Evolutionary conservation across 345 rosid genomes (phyloP).

Genomic region (Acer negundo): DNA sequence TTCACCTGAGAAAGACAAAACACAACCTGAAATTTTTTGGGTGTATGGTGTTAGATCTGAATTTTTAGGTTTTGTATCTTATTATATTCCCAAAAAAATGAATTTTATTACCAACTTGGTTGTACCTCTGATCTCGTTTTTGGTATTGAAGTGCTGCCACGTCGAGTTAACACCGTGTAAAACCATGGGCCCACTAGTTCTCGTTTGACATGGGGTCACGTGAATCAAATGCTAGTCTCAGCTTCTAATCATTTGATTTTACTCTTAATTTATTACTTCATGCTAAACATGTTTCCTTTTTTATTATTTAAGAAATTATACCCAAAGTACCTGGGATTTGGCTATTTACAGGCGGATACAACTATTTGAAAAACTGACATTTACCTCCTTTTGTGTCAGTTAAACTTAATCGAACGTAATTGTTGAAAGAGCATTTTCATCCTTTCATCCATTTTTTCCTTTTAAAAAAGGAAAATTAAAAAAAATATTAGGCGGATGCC

Average conservation of each 20-base stretch:
- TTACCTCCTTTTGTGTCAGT: no score
- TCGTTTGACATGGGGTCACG: not conserved
- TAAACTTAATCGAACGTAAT: no score
- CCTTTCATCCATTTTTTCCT: no score
- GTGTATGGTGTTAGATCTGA: slow-evolving; percentile 15
- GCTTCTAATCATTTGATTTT: slow-evolving; percentile 1
- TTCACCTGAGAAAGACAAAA: slow-evolving; percentile 13
- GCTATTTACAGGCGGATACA: no score
- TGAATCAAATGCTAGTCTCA: not conserved
- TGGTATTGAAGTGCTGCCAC: slow-evolving; percentile 14
- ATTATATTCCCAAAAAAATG: not conserved
- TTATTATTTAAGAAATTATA: no score
- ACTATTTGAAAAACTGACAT: no score
- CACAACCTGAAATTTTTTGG: not conserved
- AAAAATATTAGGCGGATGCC: no score
- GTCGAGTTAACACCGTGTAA: not conserved
- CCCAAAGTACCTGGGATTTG: no score
- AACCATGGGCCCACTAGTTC: not conserved
- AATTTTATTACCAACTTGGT: not conserved
- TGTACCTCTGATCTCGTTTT: not conserved
- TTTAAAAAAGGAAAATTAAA: no score
- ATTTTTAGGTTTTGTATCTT: not conserved
- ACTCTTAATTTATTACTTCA: no score
- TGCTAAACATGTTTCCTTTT: no score
- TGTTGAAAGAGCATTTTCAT: no score